Base-by-base conservation (phyloP, 139 green algal species). In the Nannochloris sp. region DNA sequence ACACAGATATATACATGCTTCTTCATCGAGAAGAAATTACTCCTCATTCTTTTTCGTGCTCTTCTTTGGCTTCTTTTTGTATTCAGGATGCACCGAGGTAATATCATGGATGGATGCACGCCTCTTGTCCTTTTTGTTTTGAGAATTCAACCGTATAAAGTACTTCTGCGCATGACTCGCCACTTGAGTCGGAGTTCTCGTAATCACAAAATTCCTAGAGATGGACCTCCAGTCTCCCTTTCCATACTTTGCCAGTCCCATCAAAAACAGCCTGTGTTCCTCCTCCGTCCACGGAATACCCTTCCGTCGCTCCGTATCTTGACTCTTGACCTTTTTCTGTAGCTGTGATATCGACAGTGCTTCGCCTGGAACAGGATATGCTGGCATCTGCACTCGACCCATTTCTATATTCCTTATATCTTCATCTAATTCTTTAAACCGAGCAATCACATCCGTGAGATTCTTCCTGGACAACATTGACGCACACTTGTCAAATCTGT, bases 171-270 rank as follows among this genome's bases (percentile, higher is more conserved):
- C 89, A 67, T 96, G 89, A 51, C 70, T 86, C 31, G 91, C 91
- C 12, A 97, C 91, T 79, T 92, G 86, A 2, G 91, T 97, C n/a
- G 91, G 90, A 2, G 91, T 97, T 6, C 91, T 76, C 0, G 85
- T 83, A 28, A 93, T 79, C 31, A 97, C 91, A 78, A 92, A 97
- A 60, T 93, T 90, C 25, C 91, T 78, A 5, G 82, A 88, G 43
- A 97, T 97, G 74, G 61, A 84, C 13, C 91, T 81, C 91, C 91
- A 97, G 74, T 95, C 90, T 36, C 91, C 91, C 69, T 97, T 97
- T 49, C 90, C 90, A 71, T 92, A 97, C 77, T 96, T 93, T 14
- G 79, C 75, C 36, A 97, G 71, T 1, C 90, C 90, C 67, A 95
- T 75, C 49, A 97, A 68, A 72, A 97, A 97, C 2, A 94, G 75